Evolutionary conservation across 2,329 filamentous ascomycete species (phyloP).

Genomic region (Paecilomyces sp.): DNA sequence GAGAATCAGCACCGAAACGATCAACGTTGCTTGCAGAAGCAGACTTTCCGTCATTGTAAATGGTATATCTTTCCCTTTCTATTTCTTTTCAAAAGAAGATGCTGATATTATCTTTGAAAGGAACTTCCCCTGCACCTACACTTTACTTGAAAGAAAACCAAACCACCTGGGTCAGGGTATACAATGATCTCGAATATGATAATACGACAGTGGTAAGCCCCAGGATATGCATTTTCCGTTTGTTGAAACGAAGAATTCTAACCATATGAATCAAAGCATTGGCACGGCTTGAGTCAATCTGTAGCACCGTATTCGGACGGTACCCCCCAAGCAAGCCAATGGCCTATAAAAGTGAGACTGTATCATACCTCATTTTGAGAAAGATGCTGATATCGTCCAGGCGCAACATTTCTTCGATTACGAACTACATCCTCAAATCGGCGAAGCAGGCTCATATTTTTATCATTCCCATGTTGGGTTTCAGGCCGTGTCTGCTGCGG

Average conservation of each 20-base stretch:
- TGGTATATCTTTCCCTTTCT: no score
- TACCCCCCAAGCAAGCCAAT: slow-evolving; percentile 53
- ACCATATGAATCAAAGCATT: slow-evolving; percentile 39
- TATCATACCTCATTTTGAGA: no score
- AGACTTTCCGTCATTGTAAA: no score
- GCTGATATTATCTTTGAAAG: no score
- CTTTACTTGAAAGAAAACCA: neutral
- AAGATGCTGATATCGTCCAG: slow-evolving; percentile 11
- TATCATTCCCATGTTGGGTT: slow-evolving; percentile 63
- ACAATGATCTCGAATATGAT: slow-evolving; percentile 47
- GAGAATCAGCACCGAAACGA: no score
- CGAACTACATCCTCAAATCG: slow-evolving; percentile 47
- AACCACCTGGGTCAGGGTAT: slow-evolving; percentile 48
- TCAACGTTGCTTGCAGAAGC: no score
- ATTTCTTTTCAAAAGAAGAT: no score
- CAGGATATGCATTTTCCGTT: no score
- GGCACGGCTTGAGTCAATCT: slow-evolving; percentile 58
- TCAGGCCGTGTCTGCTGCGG: slow-evolving; percentile 52
- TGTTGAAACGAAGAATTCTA: no score
- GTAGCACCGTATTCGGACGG: slow-evolving; percentile 60
- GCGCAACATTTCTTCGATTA: slow-evolving; percentile 60
- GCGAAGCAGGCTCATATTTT: slow-evolving; percentile 57
- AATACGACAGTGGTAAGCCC: slow-evolving; percentile 50
- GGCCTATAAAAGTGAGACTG: slow-evolving; percentile 47
- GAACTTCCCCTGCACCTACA: no score